Evolutionary conservation across 2,329 filamentous ascomycete genomes (phyloP).

Genomic region (Diaporthe australafricana): DNA sequence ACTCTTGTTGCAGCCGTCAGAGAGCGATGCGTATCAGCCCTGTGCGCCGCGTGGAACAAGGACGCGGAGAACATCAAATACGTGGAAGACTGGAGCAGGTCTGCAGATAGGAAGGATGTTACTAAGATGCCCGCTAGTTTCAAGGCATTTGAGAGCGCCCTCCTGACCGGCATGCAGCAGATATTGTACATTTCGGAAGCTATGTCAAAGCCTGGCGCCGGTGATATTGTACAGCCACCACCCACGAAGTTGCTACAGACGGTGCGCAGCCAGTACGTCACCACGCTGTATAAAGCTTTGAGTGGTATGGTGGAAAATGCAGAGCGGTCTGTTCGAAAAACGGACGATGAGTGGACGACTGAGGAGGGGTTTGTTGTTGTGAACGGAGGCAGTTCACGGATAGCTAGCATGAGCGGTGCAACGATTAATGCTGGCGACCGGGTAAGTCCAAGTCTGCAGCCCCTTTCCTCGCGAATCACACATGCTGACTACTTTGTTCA

Average conservation of each 20-base stretch:
- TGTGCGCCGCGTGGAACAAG: conserved; percentile 91
- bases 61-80: conserved; percentile 94
- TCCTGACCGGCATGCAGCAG: conserved; percentile 91
- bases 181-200: conserved; percentile 94
- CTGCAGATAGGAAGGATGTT: conserved; percentile 83
- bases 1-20: conserved; percentile 80
- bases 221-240: conserved; percentile 85
- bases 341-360: conserved; percentile 71
- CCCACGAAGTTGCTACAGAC: conserved; percentile 89
- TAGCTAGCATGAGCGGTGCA: conserved; percentile 52
- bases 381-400: conserved; percentile 43
- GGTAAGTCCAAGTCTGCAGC: conserved; percentile 52
- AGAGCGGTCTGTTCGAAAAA: conserved; percentile 76
- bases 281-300: conserved; percentile 91
- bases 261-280: conserved; percentile 92
- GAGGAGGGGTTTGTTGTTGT: conserved; percentile 56
- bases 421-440: conserved; percentile 67
- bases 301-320: conserved; percentile 98
- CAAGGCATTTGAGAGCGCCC: conserved; percentile 82
- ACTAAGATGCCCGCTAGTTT: conserved; percentile 93
- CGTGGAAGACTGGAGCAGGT: conserved; percentile 92
- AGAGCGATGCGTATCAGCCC: conserved; percentile 85
- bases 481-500: conserved; percentile 52
- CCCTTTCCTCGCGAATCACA: background rate
- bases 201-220: conserved; percentile 77